Percentiles rank a stretch among this genome's conserved stretches.
Conservation (phyloP, 805 yeast genomes). For the Wickerhamiella brachini region DNA sequence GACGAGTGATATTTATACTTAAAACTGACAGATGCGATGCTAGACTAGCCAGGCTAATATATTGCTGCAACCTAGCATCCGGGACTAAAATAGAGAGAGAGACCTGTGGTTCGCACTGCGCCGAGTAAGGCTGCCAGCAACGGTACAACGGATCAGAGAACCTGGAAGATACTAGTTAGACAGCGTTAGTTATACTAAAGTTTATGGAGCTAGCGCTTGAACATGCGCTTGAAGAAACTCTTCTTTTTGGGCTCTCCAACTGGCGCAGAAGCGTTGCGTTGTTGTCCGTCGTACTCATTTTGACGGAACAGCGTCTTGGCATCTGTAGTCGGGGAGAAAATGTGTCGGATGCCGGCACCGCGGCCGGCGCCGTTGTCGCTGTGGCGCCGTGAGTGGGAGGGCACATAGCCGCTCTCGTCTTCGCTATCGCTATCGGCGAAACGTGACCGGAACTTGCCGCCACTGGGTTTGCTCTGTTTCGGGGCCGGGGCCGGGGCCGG, state of each 20-base stretch:
- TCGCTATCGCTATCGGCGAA: conserved; percentile 24
- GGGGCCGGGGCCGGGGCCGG: neutral
- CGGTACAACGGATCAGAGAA: no score
- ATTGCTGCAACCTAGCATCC: no score
- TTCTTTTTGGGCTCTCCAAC: conserved; percentile 9
- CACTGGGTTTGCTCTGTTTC: neutral
- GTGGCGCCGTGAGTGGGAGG: neutral
- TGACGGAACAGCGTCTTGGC: conserved; percentile 18
- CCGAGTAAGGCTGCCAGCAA: no score
- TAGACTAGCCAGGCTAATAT: no score
- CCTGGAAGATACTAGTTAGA: no score
- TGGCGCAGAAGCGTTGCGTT: neutral
- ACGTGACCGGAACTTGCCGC: conserved; percentile 18
- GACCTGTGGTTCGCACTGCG: no score
- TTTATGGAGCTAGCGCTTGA: neutral
- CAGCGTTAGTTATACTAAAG: no score
- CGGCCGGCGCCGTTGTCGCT: conserved; percentile 1
- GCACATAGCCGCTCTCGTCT: conserved; percentile 13
- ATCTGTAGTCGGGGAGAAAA: conserved; percentile 21
- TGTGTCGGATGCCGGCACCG: conserved; percentile 12
- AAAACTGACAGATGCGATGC: no score
- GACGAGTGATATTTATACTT: conserved; percentile 10
- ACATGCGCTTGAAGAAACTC: conserved; percentile 15
- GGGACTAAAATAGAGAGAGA: no score
- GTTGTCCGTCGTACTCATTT: conserved; percentile 1